phyloP scores from a whole-genome alignment of 2,329 filamentous ascomycete species.

The Clarireedia sp. region DNA sequence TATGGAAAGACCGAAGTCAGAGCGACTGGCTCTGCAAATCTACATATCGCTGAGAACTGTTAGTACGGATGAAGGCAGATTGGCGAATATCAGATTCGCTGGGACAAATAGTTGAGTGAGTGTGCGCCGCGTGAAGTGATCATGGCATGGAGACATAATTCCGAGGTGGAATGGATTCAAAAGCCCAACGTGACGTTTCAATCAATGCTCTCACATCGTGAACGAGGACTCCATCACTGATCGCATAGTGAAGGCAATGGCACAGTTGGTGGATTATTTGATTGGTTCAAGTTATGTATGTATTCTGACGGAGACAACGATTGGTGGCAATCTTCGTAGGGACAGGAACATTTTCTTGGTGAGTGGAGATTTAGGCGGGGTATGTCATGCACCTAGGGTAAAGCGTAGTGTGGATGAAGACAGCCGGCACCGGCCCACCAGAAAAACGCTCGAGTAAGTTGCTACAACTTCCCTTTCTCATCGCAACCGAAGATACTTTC shows the following conservation, averaged over 20 bases:
- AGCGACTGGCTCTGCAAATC: conserved; percentile 68
- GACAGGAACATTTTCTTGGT: background rate
- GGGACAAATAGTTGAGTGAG: background rate
- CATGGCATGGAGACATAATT: too few relatives aligned
- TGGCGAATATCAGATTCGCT: background rate
- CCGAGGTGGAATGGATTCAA: background rate
- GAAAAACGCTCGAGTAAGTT: background rate
- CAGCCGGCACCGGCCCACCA: background rate
- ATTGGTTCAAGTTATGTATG: background rate
- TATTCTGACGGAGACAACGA: background rate
- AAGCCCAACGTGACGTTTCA: background rate
- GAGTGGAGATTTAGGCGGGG: background rate
- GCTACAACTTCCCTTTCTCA: background rate
- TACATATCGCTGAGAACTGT: conserved; percentile 54
- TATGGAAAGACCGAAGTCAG: conserved; percentile 44
- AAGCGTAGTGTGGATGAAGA: background rate
- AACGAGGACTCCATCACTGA: too few relatives aligned
- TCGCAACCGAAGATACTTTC: conserved; percentile 3
- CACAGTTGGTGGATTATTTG: background rate
- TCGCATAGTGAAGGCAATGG: background rate
- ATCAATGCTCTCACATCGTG: too few relatives aligned
- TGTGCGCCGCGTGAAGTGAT: background rate
- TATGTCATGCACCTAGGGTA: background rate
- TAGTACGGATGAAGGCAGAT: background rate
- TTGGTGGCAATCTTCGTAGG: background rate